Base-by-base conservation (phyloP, 441 rosid genomes). In the Populus tomentosa region DNA sequence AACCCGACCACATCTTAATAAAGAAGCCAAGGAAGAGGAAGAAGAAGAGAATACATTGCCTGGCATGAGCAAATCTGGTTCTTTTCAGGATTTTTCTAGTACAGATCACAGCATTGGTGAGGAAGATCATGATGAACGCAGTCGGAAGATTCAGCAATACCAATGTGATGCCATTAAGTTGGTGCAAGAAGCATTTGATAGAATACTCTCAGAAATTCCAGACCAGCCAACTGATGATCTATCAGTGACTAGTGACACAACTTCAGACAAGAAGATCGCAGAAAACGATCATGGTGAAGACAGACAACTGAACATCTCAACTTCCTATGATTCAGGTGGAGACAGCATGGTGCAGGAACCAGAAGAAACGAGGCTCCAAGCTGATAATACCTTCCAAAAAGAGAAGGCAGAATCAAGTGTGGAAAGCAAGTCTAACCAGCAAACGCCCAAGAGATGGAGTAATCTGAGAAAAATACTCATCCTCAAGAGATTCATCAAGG, bases 111-210 rank as follows among this genome's bases (percentile, higher is more conserved):
- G 42, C 20, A 69, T 5, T 14, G 33, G 32, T 62, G 46, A n/a
- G 35, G 80, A 81, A 64, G 82, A 72, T 78, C 80, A 77, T 40
- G 85, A 80, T 36, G 85, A 69, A 74, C 80, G 74, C 69, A 61
- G 63, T 75, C 77, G 28, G 68, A 84, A 82, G 68, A 74, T 75
- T 77, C 87, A 87, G 70, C 81, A 80, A 18, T 81, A 80, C 80
- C 89, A 87, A 76, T 85, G 82, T 9, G 89, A 87, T 67, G 94
- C 95, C 59, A 79, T 96, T 79, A 89, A 87, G 83, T 79, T 92
- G 78, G 94, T 96, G 50, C 87, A 87, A 82, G 92, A 90, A 85
- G 98, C 97, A 18, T 88, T 96, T 33, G 94, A 85, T 80, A 90
- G 87, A 80, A 89, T 94, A 79, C 95, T 93, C 40, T 82, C 88